These are phyloP conservation scores for Mucuna pruriens DNA, from an alignment of 306 rosid species.

Conservation along the genomic window DNA sequence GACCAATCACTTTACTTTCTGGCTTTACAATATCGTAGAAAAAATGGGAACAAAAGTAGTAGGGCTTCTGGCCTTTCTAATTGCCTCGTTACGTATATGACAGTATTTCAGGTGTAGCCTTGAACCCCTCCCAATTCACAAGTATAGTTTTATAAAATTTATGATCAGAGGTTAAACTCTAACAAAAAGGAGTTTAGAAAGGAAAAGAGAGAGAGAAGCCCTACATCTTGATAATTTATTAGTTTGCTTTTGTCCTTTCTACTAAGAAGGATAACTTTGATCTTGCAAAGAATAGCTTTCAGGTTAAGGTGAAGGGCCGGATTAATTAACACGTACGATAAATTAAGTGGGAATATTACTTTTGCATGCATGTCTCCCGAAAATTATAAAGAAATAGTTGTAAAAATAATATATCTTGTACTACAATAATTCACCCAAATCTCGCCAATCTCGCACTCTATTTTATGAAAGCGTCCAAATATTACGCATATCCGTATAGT, in stretches of 20 bases:
- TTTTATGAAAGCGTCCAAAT: neutral
- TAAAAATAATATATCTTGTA: neutral
- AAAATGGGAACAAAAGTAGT: neutral
- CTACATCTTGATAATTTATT: neutral
- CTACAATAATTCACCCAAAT: neutral
- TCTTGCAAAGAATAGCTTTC: neutral
- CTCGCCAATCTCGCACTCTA: neutral
- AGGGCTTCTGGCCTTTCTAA: neutral
- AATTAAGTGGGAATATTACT: neutral
- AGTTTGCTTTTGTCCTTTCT: neutral
- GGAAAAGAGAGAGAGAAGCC: neutral
- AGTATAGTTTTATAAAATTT: neutral
- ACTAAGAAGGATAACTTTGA: neutral
- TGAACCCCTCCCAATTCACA: neutral
- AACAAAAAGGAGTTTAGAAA: neutral
- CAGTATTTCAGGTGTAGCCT: neutral
- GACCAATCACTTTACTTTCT: neutral
- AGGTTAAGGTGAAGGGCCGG: neutral
- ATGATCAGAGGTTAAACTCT: neutral
- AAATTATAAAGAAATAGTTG: too few species aligned
- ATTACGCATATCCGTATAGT: neutral
- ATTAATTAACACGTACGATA: neutral
- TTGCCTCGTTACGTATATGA: neutral
- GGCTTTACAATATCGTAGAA: neutral
- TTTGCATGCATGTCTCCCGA: constrained; percentile 38